Evolutionary conservation across 2,329 filamentous ascomycete species (phyloP).

Genomic region (Berkeleyomyces basicola): DNA sequence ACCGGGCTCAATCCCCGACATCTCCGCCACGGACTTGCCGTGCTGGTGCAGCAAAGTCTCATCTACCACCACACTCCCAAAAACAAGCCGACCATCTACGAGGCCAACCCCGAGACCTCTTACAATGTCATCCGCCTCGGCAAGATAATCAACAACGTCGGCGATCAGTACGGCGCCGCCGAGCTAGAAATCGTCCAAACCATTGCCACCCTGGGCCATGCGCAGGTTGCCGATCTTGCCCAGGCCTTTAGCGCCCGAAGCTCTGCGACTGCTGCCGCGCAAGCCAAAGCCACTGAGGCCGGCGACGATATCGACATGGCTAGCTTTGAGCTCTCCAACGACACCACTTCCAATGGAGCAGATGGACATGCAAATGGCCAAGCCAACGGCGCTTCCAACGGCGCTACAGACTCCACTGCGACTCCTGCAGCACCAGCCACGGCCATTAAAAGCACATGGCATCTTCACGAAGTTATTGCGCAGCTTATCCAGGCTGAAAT

Average conservation of each 20-base stretch:
- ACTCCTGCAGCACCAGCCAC: conserved; percentile 12
- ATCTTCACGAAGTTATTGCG: conserved; percentile 34
- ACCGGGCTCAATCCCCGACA: conserved; percentile 59
- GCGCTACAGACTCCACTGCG: conserved; percentile 9
- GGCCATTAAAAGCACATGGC: conserved; percentile 28
- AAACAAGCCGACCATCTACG: conserved; percentile 51
- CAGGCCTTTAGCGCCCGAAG: conserved; percentile 37
- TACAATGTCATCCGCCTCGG: conserved; percentile 71
- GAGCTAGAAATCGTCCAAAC: conserved; percentile 61
- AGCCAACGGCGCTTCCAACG: conserved; percentile 11
- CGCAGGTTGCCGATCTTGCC: conserved; percentile 52
- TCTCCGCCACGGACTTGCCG: conserved; percentile 63
- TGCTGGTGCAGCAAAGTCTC: conserved; percentile 79
- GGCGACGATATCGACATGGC: conserved; percentile 15
- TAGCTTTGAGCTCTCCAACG: conserved; percentile 6
- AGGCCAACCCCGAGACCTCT: conserved; percentile 62
- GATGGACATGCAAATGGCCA: conserved; percentile 20
- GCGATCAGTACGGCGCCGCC: conserved; percentile 55
- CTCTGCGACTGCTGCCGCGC: conserved; percentile 3
- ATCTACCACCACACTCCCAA: conserved; percentile 55
- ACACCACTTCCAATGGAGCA: conserved; percentile 5
- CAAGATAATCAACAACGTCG: conserved; percentile 62
- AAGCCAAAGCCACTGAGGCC: conserved; percentile 16
- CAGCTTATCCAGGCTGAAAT: conserved; percentile 48
- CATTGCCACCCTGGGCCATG: conserved; percentile 61